Conservation (phyloP, 768 basidiomycete species). For the Dictyophora rubrovolvata region DNA sequence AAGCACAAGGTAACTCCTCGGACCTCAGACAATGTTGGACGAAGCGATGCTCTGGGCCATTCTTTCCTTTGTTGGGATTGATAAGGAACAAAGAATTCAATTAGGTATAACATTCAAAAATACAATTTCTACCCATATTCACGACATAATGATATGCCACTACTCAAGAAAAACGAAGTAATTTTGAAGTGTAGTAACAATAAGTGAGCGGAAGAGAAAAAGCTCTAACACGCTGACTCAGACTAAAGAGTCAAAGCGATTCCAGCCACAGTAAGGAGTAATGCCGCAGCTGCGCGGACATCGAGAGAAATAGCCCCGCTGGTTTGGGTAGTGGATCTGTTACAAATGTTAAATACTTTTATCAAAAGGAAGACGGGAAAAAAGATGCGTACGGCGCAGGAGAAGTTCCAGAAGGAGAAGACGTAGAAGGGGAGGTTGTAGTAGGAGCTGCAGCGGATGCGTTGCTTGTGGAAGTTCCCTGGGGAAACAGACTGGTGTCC, state of each 20-base stretch:
- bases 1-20: too few relatives aligned
- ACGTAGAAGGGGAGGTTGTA: slow-evolving; percentile 14
- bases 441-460: slow-evolving; percentile 14
- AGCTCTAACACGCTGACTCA: not conserved
- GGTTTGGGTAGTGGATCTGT: slow-evolving; percentile 8
- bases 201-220: not conserved
- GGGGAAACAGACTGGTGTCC: not conserved
- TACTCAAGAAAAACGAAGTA: not conserved
- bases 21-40: too few relatives aligned
- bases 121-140: not conserved
- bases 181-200: not conserved
- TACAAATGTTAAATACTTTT: not conserved
- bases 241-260: not conserved
- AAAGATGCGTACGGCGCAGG: slow-evolving; percentile 2
- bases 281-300: not conserved
- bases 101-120: not conserved
- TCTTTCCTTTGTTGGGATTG: not conserved
- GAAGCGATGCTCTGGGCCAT: not conserved
- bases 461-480: slow-evolving; percentile 45
- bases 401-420: slow-evolving; percentile 12
- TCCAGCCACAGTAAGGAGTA: slow-evolving; percentile 2
- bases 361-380: not conserved
- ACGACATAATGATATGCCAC: not conserved
- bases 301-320: not conserved
- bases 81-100: not conserved